Base-by-base conservation (phyloP, 495 filamentous ascomycete species). In the Lentithecium fluviatile region DNA sequence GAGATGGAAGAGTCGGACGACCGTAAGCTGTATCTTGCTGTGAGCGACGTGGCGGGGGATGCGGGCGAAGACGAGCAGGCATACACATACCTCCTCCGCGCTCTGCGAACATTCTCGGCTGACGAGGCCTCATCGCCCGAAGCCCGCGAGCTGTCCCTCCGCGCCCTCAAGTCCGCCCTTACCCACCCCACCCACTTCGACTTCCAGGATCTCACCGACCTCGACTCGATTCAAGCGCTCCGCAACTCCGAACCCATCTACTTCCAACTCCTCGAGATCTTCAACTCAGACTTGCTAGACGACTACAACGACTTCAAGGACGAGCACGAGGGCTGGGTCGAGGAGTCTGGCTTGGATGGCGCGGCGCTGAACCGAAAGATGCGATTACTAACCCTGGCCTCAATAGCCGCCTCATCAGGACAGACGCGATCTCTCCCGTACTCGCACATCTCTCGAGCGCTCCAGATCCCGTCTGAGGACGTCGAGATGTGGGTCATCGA, bases 401-500 rank as follows among this genome's bases (percentile, higher is more conserved):
- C 88, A 15, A 79, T 97, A 29, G 91, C 92, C 17, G 90, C 95
- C 29, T 82, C 86, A 60, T 88, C 88, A 1, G 47, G 62, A 15
- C 84, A 85, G 15, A 89, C 84, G 64, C 87, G 91, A 58, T 88
- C 90, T 52, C 83, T 98, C 40, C 86, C 91, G 34, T 98, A 98
- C 76, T 79, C 78, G 62, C 80, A 82, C 58, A 96, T 98, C 68
- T 82, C 88, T 42, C 84, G 86, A 57, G 84, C 90, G 5, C 83
- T 98, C 36, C 86, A 92, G 72, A 85, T 98, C 40, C 84, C 88
- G 17, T 64, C 72, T 25, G 85, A 88, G 56, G 90, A 97, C 45
- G 90, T 96, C 10, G 94, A 98, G 80, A 87, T 91, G 81, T 98
- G 94, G 94, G 88, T 96, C 51, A 98, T 98, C 64, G 95, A 98